These are phyloP conservation scores for Fusarium sublunatum DNA, from an alignment of 2,329 filamentous ascomycete genomes.

Conservation along the genomic window DNA sequence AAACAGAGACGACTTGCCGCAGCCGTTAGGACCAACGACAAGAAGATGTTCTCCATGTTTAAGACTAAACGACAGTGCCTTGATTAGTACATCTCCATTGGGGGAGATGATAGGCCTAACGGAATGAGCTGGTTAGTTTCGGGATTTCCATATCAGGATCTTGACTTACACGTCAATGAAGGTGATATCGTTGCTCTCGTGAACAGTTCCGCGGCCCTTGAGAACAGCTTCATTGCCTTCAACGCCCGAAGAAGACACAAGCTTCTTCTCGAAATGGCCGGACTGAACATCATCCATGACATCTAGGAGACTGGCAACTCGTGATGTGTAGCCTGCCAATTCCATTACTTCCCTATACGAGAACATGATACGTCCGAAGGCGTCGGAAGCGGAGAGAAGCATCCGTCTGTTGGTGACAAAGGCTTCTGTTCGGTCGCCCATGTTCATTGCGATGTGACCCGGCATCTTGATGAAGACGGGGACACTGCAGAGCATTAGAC, in stretches of 20 bases:
- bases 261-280: conserved; percentile 94
- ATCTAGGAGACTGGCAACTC: conserved; percentile 87
- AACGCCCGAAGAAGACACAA: conserved; percentile 87
- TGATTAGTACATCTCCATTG: conserved; percentile 92
- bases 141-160: neutral
- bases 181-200: conserved; percentile 85
- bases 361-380: conserved; percentile 96
- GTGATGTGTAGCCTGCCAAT: conserved; percentile 92
- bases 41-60: conserved; percentile 89
- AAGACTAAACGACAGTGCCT: conserved; percentile 86
- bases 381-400: conserved; percentile 92
- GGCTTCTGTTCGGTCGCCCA: conserved; percentile 77
- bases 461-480: conserved; percentile 96
- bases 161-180: conserved; percentile 79
- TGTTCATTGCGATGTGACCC: conserved; percentile 70
- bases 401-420: conserved; percentile 96
- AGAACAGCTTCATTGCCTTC: conserved; percentile 87
- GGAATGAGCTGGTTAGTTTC: conserved; percentile 31
- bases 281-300: conserved; percentile 94
- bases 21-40: conserved; percentile 96
- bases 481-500: conserved; percentile 89
- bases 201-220: conserved; percentile 80
- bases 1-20: conserved; percentile 96
- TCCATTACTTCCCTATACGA: conserved; percentile 98
- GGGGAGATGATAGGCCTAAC: conserved; percentile 88